These are phyloP conservation scores for Arctium lappa DNA, from an alignment of 129 eudicot genomes.

Conservation along the genomic window DNA sequence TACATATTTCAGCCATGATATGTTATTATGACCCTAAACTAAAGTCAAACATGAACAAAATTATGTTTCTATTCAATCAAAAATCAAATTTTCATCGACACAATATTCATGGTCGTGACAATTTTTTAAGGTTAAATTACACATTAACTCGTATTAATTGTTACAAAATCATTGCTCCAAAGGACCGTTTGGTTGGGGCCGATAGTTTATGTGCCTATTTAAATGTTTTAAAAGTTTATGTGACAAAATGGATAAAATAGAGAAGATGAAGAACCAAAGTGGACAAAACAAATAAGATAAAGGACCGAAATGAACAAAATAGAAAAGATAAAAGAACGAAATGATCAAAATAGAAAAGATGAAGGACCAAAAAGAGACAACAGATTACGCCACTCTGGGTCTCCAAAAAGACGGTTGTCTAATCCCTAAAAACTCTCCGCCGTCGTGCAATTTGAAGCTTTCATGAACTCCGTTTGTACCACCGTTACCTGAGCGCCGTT, in stretches of 20 bases:
- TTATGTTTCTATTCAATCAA: too few species aligned
- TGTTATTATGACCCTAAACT: neutral
- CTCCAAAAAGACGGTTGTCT: neutral
- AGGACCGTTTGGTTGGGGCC: neutral
- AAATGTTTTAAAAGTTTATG: too few species aligned
- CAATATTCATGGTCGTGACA: neutral
- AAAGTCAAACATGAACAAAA: neutral
- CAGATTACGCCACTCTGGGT: neutral
- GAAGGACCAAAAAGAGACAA: neutral
- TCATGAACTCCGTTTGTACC: slow-evolving; percentile 1
- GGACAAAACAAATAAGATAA: neutral
- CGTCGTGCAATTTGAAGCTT: slow-evolving; percentile 5
- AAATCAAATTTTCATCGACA: neutral
- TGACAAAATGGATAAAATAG: neutral
- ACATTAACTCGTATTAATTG: neutral
- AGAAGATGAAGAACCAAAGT: neutral
- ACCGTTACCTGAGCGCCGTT: slow-evolving; percentile 12
- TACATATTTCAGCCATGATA: neutral
- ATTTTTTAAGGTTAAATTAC: neutral
- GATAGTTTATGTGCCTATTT: neutral
- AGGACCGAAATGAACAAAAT: neutral
- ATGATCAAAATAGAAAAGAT: neutral
- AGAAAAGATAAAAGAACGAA: neutral
- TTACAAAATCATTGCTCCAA: neutral
- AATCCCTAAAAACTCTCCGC: slow-evolving; percentile 1